phyloP scores from a whole-genome alignment of 345 rosid genomes.

The Corchorus olitorius region DNA sequence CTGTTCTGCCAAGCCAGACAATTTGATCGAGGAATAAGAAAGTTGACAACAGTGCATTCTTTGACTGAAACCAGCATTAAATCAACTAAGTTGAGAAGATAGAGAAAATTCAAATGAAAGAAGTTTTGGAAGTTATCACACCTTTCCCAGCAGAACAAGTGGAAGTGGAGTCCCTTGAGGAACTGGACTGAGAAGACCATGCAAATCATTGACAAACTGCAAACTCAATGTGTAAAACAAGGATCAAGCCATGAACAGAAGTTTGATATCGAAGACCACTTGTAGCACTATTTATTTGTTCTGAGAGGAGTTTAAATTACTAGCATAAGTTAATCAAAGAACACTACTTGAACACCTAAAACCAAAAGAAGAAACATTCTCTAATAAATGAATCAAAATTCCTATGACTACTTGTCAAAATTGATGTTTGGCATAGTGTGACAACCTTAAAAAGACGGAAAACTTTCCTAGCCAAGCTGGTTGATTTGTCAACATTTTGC shows the following conservation, averaged over 20 bases:
- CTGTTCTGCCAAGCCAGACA: constrained; percentile 94
- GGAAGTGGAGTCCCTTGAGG: constrained; percentile 92
- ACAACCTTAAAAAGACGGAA: constrained; percentile 94
- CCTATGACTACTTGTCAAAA: neutral
- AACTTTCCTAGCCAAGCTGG: constrained; percentile 97
- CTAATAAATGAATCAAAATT: neutral
- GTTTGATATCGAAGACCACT: constrained; percentile 10
- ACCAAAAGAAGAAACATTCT: neutral
- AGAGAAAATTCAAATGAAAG: constrained; percentile 11
- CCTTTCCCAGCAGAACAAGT: constrained; percentile 89
- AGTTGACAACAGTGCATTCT: constrained; percentile 81
- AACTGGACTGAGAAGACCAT: constrained; percentile 80
- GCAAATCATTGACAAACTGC: constrained; percentile 96
- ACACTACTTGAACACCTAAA: neutral
- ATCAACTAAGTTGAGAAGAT: constrained; percentile 10
- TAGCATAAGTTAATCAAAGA: no score
- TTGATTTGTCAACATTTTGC: constrained; percentile 86
- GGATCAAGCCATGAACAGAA: constrained; percentile 17
- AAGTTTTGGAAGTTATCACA: constrained; percentile 20
- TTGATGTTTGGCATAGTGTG: neutral
- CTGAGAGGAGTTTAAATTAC: neutral
- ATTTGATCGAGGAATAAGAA: constrained; percentile 98
- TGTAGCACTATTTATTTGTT: neutral
- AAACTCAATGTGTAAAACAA: constrained; percentile 26
- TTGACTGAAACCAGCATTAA: constrained; percentile 60